Percentiles rank a stretch among this genome's conserved stretches.
phyloP scores from a whole-genome alignment of 2,329 filamentous ascomycete species.

The Pleomassaria siparia region DNA sequence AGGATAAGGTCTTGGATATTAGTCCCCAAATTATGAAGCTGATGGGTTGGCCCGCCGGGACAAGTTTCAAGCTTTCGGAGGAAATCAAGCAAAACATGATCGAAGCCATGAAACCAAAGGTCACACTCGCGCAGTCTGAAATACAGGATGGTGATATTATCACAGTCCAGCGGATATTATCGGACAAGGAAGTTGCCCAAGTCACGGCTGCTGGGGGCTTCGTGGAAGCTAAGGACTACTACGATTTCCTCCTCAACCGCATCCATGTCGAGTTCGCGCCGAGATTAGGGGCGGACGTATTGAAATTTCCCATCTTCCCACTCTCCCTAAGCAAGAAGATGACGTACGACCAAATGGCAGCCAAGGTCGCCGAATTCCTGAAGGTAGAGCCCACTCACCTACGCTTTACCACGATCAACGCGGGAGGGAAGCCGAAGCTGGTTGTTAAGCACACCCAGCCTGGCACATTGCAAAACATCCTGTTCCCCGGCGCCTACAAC shows the following conservation, averaged over 20 bases:
- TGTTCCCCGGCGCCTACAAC: conserved; percentile 69
- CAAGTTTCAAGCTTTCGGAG: conserved; percentile 77
- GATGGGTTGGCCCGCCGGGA: conserved; percentile 83
- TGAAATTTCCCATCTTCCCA: conserved; percentile 67
- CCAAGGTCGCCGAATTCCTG: conserved; percentile 78
- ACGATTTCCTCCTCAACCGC: conserved; percentile 88
- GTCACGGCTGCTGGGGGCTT: conserved; percentile 49
- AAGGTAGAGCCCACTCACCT: conserved; percentile 81
- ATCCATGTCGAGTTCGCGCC: conserved; percentile 78
- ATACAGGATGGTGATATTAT: conserved; percentile 97
- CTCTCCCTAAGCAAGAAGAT: conserved; percentile 84
- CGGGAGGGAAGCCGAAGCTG: conserved; percentile 74
- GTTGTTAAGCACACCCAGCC: conserved; percentile 72
- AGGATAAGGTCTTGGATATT: conserved; percentile 85
- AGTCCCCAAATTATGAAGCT: conserved; percentile 73
- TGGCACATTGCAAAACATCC: conserved; percentile 74
- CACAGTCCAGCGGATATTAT: conserved; percentile 76
- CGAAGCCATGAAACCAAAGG: conserved; percentile 87
- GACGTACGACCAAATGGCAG: conserved; percentile 82
- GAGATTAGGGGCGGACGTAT: conserved; percentile 55
- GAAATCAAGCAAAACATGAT: conserved; percentile 99
- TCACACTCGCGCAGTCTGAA: conserved; percentile 85
- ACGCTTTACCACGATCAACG: conserved; percentile 86
- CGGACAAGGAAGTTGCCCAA: conserved; percentile 48
- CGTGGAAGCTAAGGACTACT: conserved; percentile 77